These are phyloP conservation scores for Metschnikowia santaceciliae DNA, from an alignment of 805 yeast species.

Conservation along the genomic window DNA sequence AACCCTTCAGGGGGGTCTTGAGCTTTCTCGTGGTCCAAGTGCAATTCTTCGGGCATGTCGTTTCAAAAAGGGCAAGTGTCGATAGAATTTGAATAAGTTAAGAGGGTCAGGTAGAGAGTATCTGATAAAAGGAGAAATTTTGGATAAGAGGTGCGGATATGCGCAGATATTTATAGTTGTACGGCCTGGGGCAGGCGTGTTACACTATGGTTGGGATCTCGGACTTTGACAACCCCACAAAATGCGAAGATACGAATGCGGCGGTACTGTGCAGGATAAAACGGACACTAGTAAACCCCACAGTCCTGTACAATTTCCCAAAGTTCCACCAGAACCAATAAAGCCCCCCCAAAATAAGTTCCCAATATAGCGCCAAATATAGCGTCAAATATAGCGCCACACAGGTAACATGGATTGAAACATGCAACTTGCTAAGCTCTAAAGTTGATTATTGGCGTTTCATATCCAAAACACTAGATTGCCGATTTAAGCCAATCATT, in stretches of 20 bases:
- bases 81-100: neutral
- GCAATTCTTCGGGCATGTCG: conserved; percentile 18
- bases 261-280: neutral
- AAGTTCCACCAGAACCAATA: neutral
- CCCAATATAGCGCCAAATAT: neutral
- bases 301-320: conserved; percentile 2
- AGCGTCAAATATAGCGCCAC: neutral
- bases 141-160: neutral
- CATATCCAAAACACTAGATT: neutral
- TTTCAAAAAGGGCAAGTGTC: neutral
- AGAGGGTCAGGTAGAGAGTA: neutral
- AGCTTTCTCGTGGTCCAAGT: conserved; percentile 21
- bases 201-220: conserved; percentile 1
- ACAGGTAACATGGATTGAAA: neutral
- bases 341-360: neutral
- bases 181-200: neutral
- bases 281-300: neutral
- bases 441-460: neutral
- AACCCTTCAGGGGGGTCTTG: conserved; percentile 19
- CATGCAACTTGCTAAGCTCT: neutral
- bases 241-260: conserved; percentile 2
- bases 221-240: conserved; percentile 17
- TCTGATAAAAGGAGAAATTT: neutral
- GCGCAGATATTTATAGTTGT: conserved; percentile 3
- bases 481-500: neutral